phyloP scores from a whole-genome alignment of 345 rosid genomes.

The Aethionema arabicum region DNA sequence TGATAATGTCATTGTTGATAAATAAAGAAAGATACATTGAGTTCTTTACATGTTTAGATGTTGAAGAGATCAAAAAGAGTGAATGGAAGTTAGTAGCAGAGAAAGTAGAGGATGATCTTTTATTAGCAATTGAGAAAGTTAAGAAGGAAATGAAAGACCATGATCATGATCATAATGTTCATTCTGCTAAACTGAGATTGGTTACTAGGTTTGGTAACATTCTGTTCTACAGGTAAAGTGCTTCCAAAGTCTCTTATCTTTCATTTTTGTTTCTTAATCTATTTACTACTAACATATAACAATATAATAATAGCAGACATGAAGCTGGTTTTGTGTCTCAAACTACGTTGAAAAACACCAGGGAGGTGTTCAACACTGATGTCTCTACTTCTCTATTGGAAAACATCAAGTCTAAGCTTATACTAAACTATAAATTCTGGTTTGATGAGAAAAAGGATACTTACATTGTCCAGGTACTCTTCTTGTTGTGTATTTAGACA shows the following conservation, averaged over 20 bases:
- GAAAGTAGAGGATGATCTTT: constrained; percentile 47
- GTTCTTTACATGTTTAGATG: constrained; percentile 1
- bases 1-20: not conserved
- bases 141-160: constrained; percentile 32
- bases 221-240: constrained; percentile 45
- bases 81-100: constrained; percentile 49
- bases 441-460: constrained; percentile 41
- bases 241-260: constrained; percentile 11
- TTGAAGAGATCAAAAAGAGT: constrained; percentile 27
- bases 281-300: constrained; percentile 9
- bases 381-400: constrained; percentile 44
- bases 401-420: constrained; percentile 35
- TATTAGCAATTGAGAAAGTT: constrained; percentile 39
- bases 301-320: constrained; percentile 3
- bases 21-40: not conserved
- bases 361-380: constrained; percentile 36
- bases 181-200: constrained; percentile 41
- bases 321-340: constrained; percentile 32
- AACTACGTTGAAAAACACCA: constrained; percentile 26
- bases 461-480: constrained; percentile 48
- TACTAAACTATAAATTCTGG: constrained; percentile 40
- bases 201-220: constrained; percentile 62
- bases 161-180: constrained; percentile 2
- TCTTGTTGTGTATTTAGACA: constrained; percentile 34
- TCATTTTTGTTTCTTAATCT: not conserved